Base-by-base conservation (phyloP, 2,329 filamentous ascomycete genomes). In the Colletotrichum australisinense region DNA sequence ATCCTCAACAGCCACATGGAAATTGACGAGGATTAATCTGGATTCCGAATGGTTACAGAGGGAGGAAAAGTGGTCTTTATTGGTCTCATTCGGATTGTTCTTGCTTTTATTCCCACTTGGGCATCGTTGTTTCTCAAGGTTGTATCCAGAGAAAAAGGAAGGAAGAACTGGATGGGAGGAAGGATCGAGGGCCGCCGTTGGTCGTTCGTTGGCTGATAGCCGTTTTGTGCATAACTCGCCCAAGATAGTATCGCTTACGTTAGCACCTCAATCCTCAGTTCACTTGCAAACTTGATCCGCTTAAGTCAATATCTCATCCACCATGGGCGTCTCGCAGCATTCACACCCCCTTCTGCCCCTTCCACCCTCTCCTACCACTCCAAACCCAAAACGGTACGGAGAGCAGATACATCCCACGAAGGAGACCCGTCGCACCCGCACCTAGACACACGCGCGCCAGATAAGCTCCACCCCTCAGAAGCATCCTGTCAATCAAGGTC, bases 391-490 rank as follows among this genome's bases (percentile, higher is more conserved):
- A 62, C 71, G 71, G 71, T 26, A 70, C 42, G 49, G 62, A 59
- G 14, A 70, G 65, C 30, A 73, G 66, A 60, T 73, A 73, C 70
- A 46, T 70, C 55, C 55, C 66, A 69, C 59, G 66, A 49, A 49
- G 42, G 42, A 73, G 42, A 67, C 42, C 63, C 57, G 56, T 68
- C 64, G 56, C 69, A 58, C 63, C 60, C 30, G 42, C 19, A 42
- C 38, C 38, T 14, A 42, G 38, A 42, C 38, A 49, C 42, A 49
- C 42, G 42, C 42, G 42, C 8, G 42, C 59, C 70, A 71, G 71
- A 73, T 65, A 73, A 73, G 71, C 71, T 73, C 71, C 71, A 73
- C 71, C 62, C 57, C 65, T 55, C 57, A 58, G 56, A 16, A 57
- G 24, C 28, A 24, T 32, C 14, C n/a, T 53, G 46, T 65, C 63